phyloP scores from a whole-genome alignment of 257 asterid species.

The Anisodus tanguticus region DNA sequence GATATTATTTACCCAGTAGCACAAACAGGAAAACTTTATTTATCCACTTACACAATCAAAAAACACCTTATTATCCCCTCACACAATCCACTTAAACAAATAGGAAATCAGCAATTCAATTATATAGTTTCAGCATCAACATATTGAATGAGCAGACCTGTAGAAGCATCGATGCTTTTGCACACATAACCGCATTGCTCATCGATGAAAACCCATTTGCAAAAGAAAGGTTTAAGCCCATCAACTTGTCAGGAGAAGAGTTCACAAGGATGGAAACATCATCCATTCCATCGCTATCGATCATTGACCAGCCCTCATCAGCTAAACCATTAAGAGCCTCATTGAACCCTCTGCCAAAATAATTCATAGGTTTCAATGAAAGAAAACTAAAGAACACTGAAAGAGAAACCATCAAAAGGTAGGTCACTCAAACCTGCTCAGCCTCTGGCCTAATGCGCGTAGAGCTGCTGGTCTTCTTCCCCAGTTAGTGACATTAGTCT shows the following conservation, averaged over 20 bases:
- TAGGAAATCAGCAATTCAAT: neutral
- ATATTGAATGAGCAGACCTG: conserved; percentile 51
- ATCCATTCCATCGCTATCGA: conserved; percentile 77
- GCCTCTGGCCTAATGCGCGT: conserved; percentile 79
- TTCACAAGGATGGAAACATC: conserved; percentile 80
- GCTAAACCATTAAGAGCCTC: conserved; percentile 83
- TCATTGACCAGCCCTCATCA: conserved; percentile 86
- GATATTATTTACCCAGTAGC: neutral
- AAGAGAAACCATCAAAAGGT: neutral
- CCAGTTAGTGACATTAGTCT: conserved; percentile 72
- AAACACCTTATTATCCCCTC: too few species aligned
- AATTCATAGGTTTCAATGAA: neutral
- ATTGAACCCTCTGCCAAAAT: conserved; percentile 71
- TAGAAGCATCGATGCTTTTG: conserved; percentile 90
- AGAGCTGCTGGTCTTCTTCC: conserved; percentile 93
- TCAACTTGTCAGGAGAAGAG: conserved; percentile 76
- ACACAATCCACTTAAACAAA: neutral
- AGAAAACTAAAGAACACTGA: neutral
- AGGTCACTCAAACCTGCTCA: conserved; percentile 63
- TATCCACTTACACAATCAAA: neutral
- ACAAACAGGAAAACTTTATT: neutral
- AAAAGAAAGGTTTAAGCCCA: conserved; percentile 74
- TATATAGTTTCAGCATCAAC: neutral
- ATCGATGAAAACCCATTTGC: conserved; percentile 65
- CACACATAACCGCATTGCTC: conserved; percentile 72